Evolutionary conservation across 805 yeast species (phyloP).

Genomic region (Candida golubevii): DNA sequence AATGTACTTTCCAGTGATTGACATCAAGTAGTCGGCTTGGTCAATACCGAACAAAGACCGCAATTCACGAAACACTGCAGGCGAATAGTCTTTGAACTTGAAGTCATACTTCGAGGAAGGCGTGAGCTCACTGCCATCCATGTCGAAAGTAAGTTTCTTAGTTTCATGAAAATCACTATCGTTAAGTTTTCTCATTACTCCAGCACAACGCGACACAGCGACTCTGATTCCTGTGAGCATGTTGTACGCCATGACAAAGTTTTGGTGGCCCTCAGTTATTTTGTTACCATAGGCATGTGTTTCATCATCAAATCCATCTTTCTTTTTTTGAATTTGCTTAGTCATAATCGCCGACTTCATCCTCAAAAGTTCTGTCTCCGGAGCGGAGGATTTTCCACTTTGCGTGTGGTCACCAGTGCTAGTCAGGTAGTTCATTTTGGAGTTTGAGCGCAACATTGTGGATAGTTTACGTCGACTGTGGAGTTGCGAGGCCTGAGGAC

Average conservation of each 20-base stretch:
- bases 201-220: conserved; percentile 89
- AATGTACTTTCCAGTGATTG: conserved; percentile 89
- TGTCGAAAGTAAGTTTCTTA: conserved; percentile 81
- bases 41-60: conserved; percentile 79
- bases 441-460: conserved; percentile 4
- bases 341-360: conserved; percentile 48
- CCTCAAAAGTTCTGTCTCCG: conserved; percentile 44
- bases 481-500: conserved; percentile 8
- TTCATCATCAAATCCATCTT: conserved; percentile 46
- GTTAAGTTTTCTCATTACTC: conserved; percentile 67
- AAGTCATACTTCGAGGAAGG: conserved; percentile 95
- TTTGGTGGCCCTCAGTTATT: conserved; percentile 89
- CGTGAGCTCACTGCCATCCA: conserved; percentile 80
- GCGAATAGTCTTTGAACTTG: conserved; percentile 94
- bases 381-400: conserved; percentile 6
- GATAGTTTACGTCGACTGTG: conserved; percentile 12
- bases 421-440: background rate
- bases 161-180: conserved; percentile 67
- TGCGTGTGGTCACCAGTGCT: background rate
- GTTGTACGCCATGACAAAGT: conserved; percentile 90
- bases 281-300: conserved; percentile 70
- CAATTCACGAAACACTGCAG: conserved; percentile 87
- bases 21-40: conserved; percentile 91
- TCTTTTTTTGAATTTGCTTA: conserved; percentile 39
- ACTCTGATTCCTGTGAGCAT: conserved; percentile 97